These are phyloP conservation scores for Erodium texanum DNA, from an alignment of 441 rosid genomes.

Conservation along the genomic window DNA sequence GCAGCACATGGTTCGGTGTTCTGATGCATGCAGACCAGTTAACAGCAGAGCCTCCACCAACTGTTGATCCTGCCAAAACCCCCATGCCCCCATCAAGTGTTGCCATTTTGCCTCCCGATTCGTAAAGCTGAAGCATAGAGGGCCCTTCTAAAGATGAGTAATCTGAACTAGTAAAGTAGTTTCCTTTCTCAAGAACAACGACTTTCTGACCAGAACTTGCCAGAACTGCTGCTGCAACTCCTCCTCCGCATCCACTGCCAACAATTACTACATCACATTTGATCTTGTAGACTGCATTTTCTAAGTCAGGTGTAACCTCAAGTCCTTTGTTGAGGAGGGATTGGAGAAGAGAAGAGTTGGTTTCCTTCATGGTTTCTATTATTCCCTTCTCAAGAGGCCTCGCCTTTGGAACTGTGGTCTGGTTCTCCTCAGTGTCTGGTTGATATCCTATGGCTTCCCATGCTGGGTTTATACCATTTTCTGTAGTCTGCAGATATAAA, in stretches of 20 bases:
- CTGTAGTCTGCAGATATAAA: conserved; percentile 5
- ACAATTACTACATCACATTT: conserved; percentile 67
- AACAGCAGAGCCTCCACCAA: conserved; percentile 13
- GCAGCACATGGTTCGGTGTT: conserved; percentile 25
- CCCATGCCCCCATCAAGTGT: conserved; percentile 13
- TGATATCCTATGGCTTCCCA: conserved; percentile 25
- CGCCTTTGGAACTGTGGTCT: background rate
- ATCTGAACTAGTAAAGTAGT: conserved; percentile 46
- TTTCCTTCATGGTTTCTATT: conserved; percentile 45
- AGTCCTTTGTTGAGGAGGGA: conserved; percentile 58
- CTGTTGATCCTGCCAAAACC: conserved; percentile 14
- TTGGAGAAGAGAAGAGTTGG: conserved; percentile 35
- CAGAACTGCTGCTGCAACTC: conserved; percentile 76
- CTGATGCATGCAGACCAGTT: conserved; percentile 15
- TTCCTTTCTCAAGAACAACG: conserved; percentile 75
- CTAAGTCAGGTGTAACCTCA: conserved; percentile 23
- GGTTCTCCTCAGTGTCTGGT: conserved; percentile 4
- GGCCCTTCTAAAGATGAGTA: conserved; percentile 65
- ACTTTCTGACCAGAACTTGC: conserved; percentile 71
- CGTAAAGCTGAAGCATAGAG: conserved; percentile 21
- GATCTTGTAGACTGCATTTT: conserved; percentile 29
- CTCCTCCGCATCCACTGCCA: conserved; percentile 94
- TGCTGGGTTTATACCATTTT: conserved; percentile 15
- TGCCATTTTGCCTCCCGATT: background rate
- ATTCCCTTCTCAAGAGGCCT: conserved; percentile 45